These are phyloP conservation scores for Rhizoctonia solani DNA, from an alignment of 1,284 basidiomycete species.

Conservation along the genomic window DNA sequence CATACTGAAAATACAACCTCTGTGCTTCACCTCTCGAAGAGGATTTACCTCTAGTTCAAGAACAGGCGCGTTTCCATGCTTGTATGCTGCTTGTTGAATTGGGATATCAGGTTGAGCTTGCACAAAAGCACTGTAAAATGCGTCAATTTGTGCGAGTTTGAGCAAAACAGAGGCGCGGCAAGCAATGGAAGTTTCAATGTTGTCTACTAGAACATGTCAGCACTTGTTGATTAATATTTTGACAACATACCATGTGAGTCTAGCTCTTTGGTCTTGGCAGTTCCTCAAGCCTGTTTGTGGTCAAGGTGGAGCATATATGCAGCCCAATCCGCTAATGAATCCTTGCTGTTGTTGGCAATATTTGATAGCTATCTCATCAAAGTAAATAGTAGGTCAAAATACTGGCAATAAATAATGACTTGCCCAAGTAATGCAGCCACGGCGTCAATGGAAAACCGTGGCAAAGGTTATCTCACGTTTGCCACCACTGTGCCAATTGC, in stretches of 20 bases:
- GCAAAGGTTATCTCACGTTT: constrained; percentile 13
- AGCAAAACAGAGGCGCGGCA: neutral
- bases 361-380: neutral
- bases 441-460: neutral
- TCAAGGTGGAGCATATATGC: neutral
- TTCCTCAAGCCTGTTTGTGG: too few species aligned
- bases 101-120: neutral
- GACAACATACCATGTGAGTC: neutral
- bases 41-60: neutral
- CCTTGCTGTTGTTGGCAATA: neutral
- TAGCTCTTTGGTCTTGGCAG: too few species aligned
- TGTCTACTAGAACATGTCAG: too few species aligned
- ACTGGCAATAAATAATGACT: neutral
- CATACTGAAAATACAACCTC: neutral
- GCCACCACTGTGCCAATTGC: constrained; percentile 24
- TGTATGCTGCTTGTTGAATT: too few species aligned
- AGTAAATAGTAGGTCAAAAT: neutral
- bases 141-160: neutral
- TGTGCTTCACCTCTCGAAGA: neutral
- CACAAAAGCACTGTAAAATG: neutral
- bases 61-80: neutral
- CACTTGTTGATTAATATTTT: too few species aligned
- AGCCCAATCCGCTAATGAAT: neutral
- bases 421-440: neutral
- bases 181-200: neutral